Evolutionary conservation across 2,329 filamentous ascomycete species (phyloP).

Genomic region (Blumeriella jaapii): DNA sequence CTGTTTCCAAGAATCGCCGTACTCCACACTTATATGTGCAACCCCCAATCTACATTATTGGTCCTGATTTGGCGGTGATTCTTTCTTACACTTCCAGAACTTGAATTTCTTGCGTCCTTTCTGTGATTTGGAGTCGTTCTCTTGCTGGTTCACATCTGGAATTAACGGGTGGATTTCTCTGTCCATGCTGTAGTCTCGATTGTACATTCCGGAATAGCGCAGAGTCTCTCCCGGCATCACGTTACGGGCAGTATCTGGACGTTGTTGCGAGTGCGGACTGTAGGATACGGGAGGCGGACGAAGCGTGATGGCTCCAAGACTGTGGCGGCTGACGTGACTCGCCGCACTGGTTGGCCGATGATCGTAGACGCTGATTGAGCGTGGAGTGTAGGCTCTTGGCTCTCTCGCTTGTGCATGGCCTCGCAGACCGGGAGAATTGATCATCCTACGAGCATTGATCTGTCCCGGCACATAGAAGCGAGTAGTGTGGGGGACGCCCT

Average conservation of each 20-base stretch:
- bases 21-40: no score
- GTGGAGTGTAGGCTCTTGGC: background rate
- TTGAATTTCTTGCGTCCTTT: slow-evolving; percentile 3
- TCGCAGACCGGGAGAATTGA: slow-evolving; percentile 5
- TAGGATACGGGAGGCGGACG: slow-evolving; percentile 2
- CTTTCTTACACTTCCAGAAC: slow-evolving; percentile 2
- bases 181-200: slow-evolving; percentile 1
- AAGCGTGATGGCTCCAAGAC: background rate
- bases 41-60: no score
- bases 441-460: slow-evolving; percentile 4
- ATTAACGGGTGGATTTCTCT: slow-evolving; percentile 1
- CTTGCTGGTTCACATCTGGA: background rate
- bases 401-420: slow-evolving; percentile 1
- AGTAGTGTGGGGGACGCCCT: background rate
- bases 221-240: slow-evolving; percentile 1
- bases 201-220: background rate
- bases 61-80: slow-evolving; percentile 1
- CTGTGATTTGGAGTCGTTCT: background rate
- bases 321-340: slow-evolving; percentile 3
- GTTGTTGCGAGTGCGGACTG: no score
- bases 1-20: no score
- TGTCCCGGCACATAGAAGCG: background rate
- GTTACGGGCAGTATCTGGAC: background rate
- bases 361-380: slow-evolving; percentile 4
- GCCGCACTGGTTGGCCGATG: slow-evolving; percentile 3